These are phyloP conservation scores for Nidula niveotomentosa DNA, from an alignment of 1,284 basidiomycete genomes.

Conservation along the genomic window DNA sequence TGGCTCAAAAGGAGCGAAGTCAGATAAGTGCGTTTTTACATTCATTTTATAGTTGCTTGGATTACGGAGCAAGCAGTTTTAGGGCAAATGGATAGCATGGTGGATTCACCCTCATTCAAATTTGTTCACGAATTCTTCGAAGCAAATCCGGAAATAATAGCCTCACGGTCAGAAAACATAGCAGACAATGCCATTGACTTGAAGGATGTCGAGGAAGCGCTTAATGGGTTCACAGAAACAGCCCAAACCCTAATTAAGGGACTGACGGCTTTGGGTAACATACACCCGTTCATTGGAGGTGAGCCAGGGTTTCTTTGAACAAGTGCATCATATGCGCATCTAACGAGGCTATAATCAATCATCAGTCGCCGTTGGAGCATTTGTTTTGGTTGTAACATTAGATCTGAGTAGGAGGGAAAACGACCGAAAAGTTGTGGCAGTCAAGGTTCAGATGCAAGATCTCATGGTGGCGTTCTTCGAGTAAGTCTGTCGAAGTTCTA, in stretches of 20 bases:
- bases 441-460: conserved; percentile 26
- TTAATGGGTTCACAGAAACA: conserved; percentile 23
- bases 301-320: background rate
- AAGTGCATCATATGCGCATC: background rate
- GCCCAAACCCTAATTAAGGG: conserved; percentile 25
- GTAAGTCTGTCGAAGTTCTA: conserved; percentile 13
- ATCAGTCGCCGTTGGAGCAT: conserved; percentile 18
- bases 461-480: conserved; percentile 30
- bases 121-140: no score
- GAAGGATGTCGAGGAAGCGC: conserved; percentile 21
- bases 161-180: no score
- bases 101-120: no score
- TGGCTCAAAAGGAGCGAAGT: no score
- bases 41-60: no score
- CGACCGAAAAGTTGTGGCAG: conserved; percentile 16
- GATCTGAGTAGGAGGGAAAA: conserved; percentile 20
- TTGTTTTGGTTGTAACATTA: conserved; percentile 7
- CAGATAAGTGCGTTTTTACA: no score
- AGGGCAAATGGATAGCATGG: no score
- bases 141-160: no score
- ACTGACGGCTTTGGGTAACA: conserved; percentile 22
- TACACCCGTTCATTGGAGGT: conserved; percentile 31
- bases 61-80: no score
- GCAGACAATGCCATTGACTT: background rate
- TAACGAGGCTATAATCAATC: background rate